A percentile compares a stretch with the other conserved stretches of the same genome.
These are phyloP conservation scores for Suillus spraguei DNA, from an alignment of 768 basidiomycete genomes.

Conservation along the genomic window DNA sequence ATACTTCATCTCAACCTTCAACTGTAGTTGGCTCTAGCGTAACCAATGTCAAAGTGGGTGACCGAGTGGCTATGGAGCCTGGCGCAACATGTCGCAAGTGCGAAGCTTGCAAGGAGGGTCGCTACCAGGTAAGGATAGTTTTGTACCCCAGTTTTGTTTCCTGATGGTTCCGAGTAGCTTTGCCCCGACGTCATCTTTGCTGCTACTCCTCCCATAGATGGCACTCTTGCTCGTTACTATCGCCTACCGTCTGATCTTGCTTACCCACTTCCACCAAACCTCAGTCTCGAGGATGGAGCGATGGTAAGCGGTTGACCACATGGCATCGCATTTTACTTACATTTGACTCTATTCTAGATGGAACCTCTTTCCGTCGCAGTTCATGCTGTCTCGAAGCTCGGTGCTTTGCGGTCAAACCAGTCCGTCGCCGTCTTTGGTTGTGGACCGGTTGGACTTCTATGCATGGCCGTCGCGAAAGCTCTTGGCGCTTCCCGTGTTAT, in stretches of 20 bases:
- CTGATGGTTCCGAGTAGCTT: conserved; percentile 47
- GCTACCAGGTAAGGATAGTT: conserved; percentile 64
- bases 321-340: neutral
- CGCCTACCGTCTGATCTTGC: conserved; percentile 83
- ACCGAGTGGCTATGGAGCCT: conserved; percentile 91
- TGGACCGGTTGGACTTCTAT: conserved; percentile 86
- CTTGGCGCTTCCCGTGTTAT: conserved; percentile 85
- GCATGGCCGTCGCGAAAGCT: conserved; percentile 96
- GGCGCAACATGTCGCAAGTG: conserved; percentile 86
- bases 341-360: conserved; percentile 53
- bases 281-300: conserved; percentile 92
- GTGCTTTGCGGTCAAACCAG: conserved; percentile 69
- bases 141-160: conserved; percentile 1
- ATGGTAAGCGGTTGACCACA: conserved; percentile 57
- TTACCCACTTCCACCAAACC: conserved; percentile 79
- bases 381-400: conserved; percentile 83
- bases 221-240: conserved; percentile 88
- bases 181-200: conserved; percentile 88
- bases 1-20: neutral
- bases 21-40: conserved; percentile 72
- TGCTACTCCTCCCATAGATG: conserved; percentile 92
- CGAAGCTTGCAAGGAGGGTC: conserved; percentile 80
- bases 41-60: conserved; percentile 76
- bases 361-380: conserved; percentile 94
- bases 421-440: conserved; percentile 86